Percentiles rank a stretch among this genome's conserved stretches.
Evolutionary conservation across 2,329 filamentous ascomycete genomes (phyloP).

Genomic region (Ceratocystis lukuohia): DNA sequence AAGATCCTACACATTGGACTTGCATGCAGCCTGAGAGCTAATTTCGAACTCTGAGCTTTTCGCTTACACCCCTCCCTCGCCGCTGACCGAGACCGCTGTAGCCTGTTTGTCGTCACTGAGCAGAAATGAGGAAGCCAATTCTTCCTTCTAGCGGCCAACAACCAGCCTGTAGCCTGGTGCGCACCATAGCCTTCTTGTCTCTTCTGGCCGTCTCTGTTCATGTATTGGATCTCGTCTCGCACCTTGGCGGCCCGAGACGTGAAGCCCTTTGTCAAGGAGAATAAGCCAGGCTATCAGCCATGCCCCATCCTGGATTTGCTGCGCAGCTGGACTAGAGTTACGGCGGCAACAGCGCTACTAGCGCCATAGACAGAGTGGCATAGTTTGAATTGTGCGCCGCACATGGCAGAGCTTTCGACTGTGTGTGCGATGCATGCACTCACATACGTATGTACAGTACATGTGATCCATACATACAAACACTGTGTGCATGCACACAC

Average conservation of each 20-base stretch:
- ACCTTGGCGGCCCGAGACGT: neutral
- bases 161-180: no score
- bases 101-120: no score
- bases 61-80: neutral
- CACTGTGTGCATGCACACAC: neutral
- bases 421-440: neutral
- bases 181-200: no score
- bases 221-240: no score
- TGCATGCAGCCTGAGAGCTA: neutral
- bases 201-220: no score
- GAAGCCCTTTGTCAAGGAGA: neutral
- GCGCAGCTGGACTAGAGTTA: neutral
- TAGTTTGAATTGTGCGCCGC: neutral
- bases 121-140: no score
- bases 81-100: no score
- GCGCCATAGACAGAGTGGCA: neutral
- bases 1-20: neutral
- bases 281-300: neutral
- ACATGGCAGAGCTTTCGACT: neutral
- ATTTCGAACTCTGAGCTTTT: neutral
- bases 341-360: neutral
- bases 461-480: neutral
- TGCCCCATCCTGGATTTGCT: neutral
- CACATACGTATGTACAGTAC: neutral
- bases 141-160: no score